Evolutionary conservation across 208 protist genomes (phyloP).

Genomic region (Leishmania lainsoni): DNA sequence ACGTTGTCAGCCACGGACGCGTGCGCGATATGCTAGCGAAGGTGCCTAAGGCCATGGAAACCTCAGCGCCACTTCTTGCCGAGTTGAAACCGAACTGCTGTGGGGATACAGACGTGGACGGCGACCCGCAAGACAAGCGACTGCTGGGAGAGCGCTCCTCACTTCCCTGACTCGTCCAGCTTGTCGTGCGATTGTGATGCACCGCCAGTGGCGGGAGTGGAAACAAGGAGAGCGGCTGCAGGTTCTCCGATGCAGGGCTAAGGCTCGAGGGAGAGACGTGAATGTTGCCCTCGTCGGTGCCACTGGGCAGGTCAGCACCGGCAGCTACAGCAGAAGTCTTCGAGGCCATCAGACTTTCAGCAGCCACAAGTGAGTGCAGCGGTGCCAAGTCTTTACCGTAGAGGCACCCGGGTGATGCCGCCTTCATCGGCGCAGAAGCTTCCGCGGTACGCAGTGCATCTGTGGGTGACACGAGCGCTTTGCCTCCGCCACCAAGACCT

Average conservation of each 20-base stretch:
- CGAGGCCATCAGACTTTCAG: not conserved
- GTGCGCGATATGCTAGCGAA: slow-evolving; percentile 7
- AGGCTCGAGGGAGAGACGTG: slow-evolving; percentile 3
- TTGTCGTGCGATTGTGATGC: slow-evolving; percentile 19
- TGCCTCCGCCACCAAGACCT: not conserved
- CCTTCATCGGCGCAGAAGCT: not conserved
- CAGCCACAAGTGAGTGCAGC: not conserved
- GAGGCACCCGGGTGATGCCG: slow-evolving; percentile 2
- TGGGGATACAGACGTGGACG: slow-evolving; percentile 14
- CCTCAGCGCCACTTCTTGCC: not conserved
- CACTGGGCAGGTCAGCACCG: not conserved
- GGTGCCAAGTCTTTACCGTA: slow-evolving; percentile 8
- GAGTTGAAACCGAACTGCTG: slow-evolving; percentile 13
- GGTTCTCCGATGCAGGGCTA: slow-evolving; percentile 10
- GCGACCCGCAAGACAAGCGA: slow-evolving; percentile 27
- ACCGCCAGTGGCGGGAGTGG: not conserved
- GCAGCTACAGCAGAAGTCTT: not conserved
- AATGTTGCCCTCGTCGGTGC: not conserved
- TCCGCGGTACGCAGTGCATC: not conserved
- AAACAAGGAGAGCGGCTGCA: slow-evolving; percentile 18
- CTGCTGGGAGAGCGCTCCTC: slow-evolving; percentile 22
- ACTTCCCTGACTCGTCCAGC: slow-evolving; percentile 21
- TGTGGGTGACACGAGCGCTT: not conserved
- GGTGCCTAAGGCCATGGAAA: not conserved
- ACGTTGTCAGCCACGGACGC: slow-evolving; percentile 23